These are phyloP conservation scores for Arthroderma uncinatum DNA, from an alignment of 2,329 filamentous ascomycete genomes.

Conservation along the genomic window DNA sequence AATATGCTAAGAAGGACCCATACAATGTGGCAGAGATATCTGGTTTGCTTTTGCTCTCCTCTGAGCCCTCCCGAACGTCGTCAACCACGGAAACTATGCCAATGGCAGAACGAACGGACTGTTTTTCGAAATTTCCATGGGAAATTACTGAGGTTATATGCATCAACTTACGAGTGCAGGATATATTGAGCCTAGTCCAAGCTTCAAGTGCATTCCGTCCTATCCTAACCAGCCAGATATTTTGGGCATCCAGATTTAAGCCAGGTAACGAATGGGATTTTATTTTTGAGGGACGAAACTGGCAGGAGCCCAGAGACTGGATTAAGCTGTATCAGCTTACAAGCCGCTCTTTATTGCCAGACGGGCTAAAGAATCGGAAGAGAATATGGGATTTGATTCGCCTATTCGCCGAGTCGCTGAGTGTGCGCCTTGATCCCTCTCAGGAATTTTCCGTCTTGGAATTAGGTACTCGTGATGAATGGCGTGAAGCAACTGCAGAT, in stretches of 20 bases:
- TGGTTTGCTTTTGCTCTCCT: background rate
- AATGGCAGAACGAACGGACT: background rate
- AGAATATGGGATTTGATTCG: background rate
- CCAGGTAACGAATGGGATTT: background rate
- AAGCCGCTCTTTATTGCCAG: background rate
- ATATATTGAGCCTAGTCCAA: background rate
- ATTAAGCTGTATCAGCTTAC: background rate
- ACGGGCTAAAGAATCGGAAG: background rate
- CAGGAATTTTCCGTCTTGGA: background rate
- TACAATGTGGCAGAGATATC: background rate
- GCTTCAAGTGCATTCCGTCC: background rate
- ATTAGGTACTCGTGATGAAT: background rate
- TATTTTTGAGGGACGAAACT: background rate
- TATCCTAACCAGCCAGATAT: background rate
- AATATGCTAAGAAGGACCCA: background rate
- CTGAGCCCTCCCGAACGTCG: background rate
- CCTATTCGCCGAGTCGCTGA: background rate
- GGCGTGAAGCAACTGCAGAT: background rate
- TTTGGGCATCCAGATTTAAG: constrained; percentile 4
- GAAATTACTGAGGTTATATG: constrained; percentile 1
- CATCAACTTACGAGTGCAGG: background rate
- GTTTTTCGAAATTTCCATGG: background rate
- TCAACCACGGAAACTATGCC: background rate
- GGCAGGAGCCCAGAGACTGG: background rate
- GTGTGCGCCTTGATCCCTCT: background rate